Evolutionary conservation across 1,284 basidiomycete genomes (phyloP).

Genomic region (Fomitopsis palustris): DNA sequence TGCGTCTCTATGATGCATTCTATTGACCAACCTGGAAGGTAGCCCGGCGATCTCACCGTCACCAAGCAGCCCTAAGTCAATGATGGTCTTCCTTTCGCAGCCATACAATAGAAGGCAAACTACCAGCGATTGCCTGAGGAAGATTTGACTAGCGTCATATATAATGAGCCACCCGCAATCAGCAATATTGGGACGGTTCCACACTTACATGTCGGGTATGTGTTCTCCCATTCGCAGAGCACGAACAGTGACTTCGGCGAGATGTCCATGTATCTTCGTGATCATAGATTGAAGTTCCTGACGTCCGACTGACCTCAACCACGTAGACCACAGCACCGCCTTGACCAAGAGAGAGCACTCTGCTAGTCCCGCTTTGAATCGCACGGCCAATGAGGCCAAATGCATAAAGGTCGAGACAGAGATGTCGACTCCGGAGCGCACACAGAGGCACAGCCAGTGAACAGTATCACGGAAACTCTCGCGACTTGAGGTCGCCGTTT

Average conservation of each 20-base stretch:
- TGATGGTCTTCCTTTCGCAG: conserved; percentile 48
- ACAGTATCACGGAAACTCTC: conserved; percentile 49
- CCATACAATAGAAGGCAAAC: conserved; percentile 62
- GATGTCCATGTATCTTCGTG: conserved; percentile 43
- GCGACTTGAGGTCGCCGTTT: conserved; percentile 39
- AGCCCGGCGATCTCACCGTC: conserved; percentile 46
- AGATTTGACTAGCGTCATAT: conserved; percentile 32
- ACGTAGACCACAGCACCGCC: conserved; percentile 46
- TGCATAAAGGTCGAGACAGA: conserved; percentile 47
- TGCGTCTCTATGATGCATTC: background rate
- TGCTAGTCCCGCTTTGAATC: conserved; percentile 37
- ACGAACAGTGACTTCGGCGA: conserved; percentile 36
- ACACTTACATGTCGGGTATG: conserved; percentile 15
- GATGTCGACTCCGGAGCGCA: conserved; percentile 67
- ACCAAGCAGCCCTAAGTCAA: conserved; percentile 39
- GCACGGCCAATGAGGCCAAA: conserved; percentile 39
- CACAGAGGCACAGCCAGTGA: conserved; percentile 63
- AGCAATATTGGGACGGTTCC: background rate
- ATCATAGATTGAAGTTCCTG: conserved; percentile 53
- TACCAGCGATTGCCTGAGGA: conserved; percentile 56
- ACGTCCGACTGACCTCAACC: conserved; percentile 53
- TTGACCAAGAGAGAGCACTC: conserved; percentile 47
- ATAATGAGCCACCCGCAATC: background rate
- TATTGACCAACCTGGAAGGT: conserved; percentile 45
- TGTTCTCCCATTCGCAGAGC: conserved; percentile 25